These are phyloP conservation scores for Chlamydomonas incerta DNA, from an alignment of 139 green algal genomes.

Conservation along the genomic window DNA sequence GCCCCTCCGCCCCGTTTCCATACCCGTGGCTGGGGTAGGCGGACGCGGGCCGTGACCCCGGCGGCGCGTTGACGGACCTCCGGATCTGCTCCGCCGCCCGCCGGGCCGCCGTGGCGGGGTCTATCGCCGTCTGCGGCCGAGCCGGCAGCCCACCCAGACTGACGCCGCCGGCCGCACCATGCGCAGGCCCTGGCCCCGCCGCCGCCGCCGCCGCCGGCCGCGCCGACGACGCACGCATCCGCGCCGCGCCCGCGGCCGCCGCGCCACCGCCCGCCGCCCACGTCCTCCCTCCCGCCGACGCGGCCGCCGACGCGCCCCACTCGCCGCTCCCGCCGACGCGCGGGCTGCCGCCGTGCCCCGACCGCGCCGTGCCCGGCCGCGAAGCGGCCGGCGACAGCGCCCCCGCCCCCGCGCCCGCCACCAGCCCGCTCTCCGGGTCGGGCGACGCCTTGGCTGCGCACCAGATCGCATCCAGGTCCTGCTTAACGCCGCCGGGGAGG, in stretches of 20 bases:
- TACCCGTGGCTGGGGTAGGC: not conserved
- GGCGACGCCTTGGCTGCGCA: constrained; percentile 11
- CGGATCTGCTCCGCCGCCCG: constrained; percentile 5
- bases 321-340: not conserved
- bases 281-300: not conserved
- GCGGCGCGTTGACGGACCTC: not conserved
- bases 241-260: not conserved
- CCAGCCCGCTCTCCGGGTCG: not conserved
- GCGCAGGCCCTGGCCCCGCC: not conserved
- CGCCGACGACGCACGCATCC: not conserved
- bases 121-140: constrained; percentile 11
- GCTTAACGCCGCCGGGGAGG: not conserved
- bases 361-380: not conserved
- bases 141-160: not conserved
- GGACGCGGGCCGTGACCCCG: not conserved
- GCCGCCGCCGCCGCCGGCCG: not conserved
- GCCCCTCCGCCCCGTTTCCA: too few relatives aligned
- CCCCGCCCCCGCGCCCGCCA: too few relatives aligned
- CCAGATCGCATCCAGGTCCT: constrained; percentile 23
- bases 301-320: not conserved
- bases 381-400: too few relatives aligned
- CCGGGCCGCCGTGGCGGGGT: not conserved
- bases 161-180: not conserved
- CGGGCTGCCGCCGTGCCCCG: not conserved
- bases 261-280: not conserved